These are phyloP conservation scores for Hymenochaete sp. DNA, from an alignment of 1,284 basidiomycete species.

Conservation along the genomic window DNA sequence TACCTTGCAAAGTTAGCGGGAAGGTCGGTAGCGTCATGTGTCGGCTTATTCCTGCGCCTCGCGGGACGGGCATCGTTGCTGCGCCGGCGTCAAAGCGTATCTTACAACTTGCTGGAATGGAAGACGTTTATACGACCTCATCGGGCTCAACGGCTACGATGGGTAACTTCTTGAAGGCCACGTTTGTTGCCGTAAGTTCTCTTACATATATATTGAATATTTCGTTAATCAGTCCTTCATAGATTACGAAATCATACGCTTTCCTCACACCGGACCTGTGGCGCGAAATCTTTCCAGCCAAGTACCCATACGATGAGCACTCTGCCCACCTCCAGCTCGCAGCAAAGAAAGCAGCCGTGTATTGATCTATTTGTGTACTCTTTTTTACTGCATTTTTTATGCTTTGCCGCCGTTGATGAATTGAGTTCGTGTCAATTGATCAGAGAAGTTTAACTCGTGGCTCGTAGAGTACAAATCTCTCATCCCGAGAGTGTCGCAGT, in stretches of 20 bases:
- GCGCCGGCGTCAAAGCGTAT: constrained; percentile 96
- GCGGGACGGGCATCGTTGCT: constrained; percentile 99
- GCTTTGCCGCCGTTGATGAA: too few species aligned
- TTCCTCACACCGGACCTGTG: constrained; percentile 98
- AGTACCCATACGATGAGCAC: constrained; percentile 91
- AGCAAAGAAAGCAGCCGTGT: constrained; percentile 54
- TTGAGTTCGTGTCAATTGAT: too few species aligned
- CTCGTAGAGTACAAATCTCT: too few species aligned
- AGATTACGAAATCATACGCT: constrained; percentile 96
- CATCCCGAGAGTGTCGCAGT: too few species aligned
- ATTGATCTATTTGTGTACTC: constrained; percentile 8
- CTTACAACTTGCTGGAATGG: constrained; percentile 94
- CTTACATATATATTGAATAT: constrained; percentile 4
- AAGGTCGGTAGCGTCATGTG: constrained; percentile 99
- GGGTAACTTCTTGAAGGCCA: constrained; percentile 99
- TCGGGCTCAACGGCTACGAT: constrained; percentile 98
- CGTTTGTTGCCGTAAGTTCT: constrained; percentile 80
- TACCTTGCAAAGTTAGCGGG: constrained; percentile 96
- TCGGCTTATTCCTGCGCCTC: constrained; percentile 95
- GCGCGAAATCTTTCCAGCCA: constrained; percentile 87
- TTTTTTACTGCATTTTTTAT: too few species aligned
- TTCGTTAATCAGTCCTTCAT: constrained; percentile 4
- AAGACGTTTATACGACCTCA: constrained; percentile 94
- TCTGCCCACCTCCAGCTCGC: constrained; percentile 82
- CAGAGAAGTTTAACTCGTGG: too few species aligned